Evolutionary conservation across 1,284 basidiomycete species (phyloP), one percentile per base, ranked within the genome.

Genomic region (Tausonia pullulans): DNA sequence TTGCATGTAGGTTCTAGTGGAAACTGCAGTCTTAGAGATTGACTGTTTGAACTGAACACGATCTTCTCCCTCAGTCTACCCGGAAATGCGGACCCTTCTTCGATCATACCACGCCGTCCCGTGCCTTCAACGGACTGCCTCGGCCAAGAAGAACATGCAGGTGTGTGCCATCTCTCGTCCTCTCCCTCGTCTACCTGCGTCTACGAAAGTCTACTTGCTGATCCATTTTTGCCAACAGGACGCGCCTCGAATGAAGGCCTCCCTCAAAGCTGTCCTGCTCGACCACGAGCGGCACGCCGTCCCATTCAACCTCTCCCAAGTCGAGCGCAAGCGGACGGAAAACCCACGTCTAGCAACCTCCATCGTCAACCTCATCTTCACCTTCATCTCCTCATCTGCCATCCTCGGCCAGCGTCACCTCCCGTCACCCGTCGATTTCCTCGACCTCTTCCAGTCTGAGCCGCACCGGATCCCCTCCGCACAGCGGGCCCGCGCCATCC

Each of bases 21-120:
- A 27, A 1, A 27, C 27, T 27, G 1, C 27, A 27, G 27, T 27
- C 27, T 27, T 27, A 27, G 27, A 2, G 27, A 27, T 27, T 27
- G 27, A 27, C 27, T 27, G 1, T 27, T 27, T 27, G 27, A 27
- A 27, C 27, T 27, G 27, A 2, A 27, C 2, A 27, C 27, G 27
- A 27, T 27, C 55, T 40, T 8, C 40, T 46, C n/a, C 5, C n/a
- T 43, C 27, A 41, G 52, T 63, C 60, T 67, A 60, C 39, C 65
- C 56, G 41, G 87, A 88, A 76, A 89, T 90, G 87, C 85, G 86
- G 75, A 90, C 88, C 1, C 80, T 86, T 11, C 80, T 90, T 69
- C 80, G 88, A 66, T 87, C 86, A 50, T 91, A 90, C 74, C 88
- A 90, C 72, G 87, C 88, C 7, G 81, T 92, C 10, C 88, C 88